Evolutionary conservation across 257 asterid species (phyloP).

Genomic region (Solanum pimpinellifolium): DNA sequence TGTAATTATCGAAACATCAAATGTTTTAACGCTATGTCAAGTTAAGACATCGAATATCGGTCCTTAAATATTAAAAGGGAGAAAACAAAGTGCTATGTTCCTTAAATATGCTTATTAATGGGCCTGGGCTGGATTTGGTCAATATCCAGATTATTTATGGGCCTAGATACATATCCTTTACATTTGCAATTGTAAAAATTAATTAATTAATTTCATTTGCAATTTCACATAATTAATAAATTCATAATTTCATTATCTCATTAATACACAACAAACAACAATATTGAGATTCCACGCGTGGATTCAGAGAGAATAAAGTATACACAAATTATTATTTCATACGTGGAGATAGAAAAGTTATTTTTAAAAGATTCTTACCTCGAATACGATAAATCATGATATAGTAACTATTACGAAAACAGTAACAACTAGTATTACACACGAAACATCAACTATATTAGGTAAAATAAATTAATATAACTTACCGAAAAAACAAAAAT

Average conservation of each 20-base stretch:
- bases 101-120: background rate
- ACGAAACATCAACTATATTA: background rate
- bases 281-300: background rate
- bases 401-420: background rate
- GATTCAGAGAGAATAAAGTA: too few relatives aligned
- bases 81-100: background rate
- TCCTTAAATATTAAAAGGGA: background rate
- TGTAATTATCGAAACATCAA: too few relatives aligned
- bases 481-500: background rate
- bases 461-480: background rate
- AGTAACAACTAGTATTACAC: background rate
- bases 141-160: background rate
- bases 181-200: background rate
- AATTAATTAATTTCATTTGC: too few relatives aligned
- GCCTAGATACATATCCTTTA: background rate
- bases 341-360: fast-evolving
- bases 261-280: background rate
- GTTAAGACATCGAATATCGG: too few relatives aligned
- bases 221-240: background rate
- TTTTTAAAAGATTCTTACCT: background rate
- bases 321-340: too few relatives aligned
- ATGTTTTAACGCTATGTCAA: too few relatives aligned
- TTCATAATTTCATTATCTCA: background rate
- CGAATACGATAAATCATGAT: background rate
- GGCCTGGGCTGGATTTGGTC: background rate